Evolutionary conservation across 345 rosid species (phyloP).

Genomic region (Theobroma cacao): DNA sequence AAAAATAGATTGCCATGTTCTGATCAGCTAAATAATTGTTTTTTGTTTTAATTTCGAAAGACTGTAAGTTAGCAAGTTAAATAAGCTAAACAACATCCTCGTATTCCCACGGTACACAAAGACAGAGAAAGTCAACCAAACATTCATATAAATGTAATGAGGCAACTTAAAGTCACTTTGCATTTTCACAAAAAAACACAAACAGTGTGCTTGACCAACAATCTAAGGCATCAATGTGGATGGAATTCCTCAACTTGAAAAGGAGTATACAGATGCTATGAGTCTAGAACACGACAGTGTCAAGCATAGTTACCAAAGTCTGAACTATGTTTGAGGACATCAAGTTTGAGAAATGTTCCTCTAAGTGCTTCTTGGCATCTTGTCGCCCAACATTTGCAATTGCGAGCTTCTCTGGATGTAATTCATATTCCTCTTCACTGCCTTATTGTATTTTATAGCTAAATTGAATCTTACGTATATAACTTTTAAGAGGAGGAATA

Average conservation of each 20-base stretch:
- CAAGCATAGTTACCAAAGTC: constrained; percentile 96
- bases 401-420: constrained; percentile 92
- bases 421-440: constrained; percentile 94
- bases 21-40: no score
- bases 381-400: constrained; percentile 96
- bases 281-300: constrained; percentile 80
- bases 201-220: background rate
- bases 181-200: background rate
- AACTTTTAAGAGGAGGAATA: no score
- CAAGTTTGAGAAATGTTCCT: constrained; percentile 88
- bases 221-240: background rate
- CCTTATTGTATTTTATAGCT: constrained; percentile 89
- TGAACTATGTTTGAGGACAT: constrained; percentile 99
- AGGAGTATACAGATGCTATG: background rate
- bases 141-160: background rate
- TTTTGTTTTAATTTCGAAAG: no score
- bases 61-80: no score
- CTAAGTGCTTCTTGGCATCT: constrained; percentile 97
- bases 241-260: background rate
- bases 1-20: no score
- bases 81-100: background rate
- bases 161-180: background rate
- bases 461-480: no score
- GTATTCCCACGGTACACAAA: no score
- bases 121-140: background rate